These are phyloP conservation scores for Cordia subcordata DNA, from an alignment of 257 asterid species.

Conservation along the genomic window DNA sequence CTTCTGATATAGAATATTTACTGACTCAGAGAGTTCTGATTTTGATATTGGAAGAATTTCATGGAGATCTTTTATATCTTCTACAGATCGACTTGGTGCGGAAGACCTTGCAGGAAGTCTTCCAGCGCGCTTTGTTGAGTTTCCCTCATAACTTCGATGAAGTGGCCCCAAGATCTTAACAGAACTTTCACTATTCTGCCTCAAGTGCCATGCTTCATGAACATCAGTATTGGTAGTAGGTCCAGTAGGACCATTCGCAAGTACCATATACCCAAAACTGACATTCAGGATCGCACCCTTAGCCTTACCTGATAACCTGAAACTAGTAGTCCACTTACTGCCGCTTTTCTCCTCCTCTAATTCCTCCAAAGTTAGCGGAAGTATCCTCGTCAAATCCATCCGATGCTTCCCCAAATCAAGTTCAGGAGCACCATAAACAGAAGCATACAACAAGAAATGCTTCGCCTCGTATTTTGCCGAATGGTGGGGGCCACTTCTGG, in stretches of 20 bases:
- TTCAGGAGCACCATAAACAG: constrained; percentile 63
- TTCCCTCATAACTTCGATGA: constrained; percentile 29
- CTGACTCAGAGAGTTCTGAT: constrained; percentile 57
- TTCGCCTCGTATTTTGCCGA: constrained; percentile 86
- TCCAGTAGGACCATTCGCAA: constrained; percentile 37
- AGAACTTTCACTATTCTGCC: constrained; percentile 32
- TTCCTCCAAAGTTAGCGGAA: constrained; percentile 88
- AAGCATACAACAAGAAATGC: constrained; percentile 70
- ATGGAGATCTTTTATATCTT: constrained; percentile 72
- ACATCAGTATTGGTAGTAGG: constrained; percentile 22
- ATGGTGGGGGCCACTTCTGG: constrained; percentile 74
- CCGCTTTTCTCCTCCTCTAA: constrained; percentile 79
- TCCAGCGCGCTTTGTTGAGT: constrained; percentile 38
- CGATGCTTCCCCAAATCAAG: constrained; percentile 89
- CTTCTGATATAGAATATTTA: constrained; percentile 59
- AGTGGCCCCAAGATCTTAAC: constrained; percentile 20
- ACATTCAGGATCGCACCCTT: constrained; percentile 73
- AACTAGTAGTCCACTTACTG: constrained; percentile 96
- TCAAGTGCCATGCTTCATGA: constrained; percentile 24
- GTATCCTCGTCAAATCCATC: constrained; percentile 82
- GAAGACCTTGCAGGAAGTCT: constrained; percentile 59
- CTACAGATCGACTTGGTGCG: constrained; percentile 36
- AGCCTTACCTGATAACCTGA: constrained; percentile 76
- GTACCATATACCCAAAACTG: constrained; percentile 64
- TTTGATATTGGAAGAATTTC: constrained; percentile 59